Base-by-base conservation (phyloP, 441 rosid species). In the Populus hybrid region DNA sequence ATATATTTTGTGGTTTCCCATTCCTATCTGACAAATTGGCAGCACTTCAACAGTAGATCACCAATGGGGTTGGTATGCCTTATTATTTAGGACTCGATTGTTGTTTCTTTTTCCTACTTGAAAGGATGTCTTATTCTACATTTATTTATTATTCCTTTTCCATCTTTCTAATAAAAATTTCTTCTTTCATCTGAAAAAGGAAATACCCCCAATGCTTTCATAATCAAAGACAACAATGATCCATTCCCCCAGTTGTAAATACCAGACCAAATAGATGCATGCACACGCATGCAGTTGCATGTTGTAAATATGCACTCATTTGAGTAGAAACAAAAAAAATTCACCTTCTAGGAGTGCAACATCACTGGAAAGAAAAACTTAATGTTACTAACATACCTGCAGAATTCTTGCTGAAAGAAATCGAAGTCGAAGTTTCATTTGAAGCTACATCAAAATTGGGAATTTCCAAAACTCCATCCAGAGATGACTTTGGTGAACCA, bases 401-500 rank as follows among this genome's bases (percentile, higher is more conserved):
- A 75, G 83, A 74, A 84, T 86, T 81, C 38, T 65, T 78, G 40
- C 72, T 11, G 71, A 35, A 73, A 74, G 81, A 78, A 11, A 77
- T 74, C 79, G 77, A 78, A 72, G 87, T 77, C 75, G 76, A 74
- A 73, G 78, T 73, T 66, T 50, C 85, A 65, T 84, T 73, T 67
- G 74, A 73, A 50, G 80, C 84, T 72, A 77, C 46, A 83, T 69
- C 83, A 78, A 18, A 70, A 69, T 68, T 42, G 28, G 81, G 78
- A 79, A 83, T 67, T 71, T 84, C 84, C 40, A 78, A 73, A 79
- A 76, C 72, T 81, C 75, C 85, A 50, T 18, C 67, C 72, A 70
- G 73, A 67, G 73, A 71, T 74, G 88, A 79, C 74, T 73, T 75
- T 40, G 85, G 79, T 69, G 86, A 87, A 73, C 75, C 79, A 79